A percentile compares a stretch with the other conserved stretches of the same genome.
phyloP scores from a whole-genome alignment of 306 rosid genomes.

The Chamaecrista fasciculata region DNA sequence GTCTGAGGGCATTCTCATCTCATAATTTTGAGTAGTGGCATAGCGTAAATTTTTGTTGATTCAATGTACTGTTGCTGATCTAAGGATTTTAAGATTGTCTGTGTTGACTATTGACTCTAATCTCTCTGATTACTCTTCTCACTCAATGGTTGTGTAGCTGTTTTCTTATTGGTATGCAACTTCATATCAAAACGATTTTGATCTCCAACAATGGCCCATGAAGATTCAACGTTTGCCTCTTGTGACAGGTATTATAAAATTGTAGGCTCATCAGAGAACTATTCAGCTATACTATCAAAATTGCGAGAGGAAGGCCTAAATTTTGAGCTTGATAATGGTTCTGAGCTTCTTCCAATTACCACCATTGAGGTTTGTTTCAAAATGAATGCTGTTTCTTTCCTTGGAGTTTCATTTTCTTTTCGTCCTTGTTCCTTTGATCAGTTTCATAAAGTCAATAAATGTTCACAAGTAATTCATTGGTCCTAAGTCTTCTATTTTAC shows the following conservation, averaged over 20 bases:
- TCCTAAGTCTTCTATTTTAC: too few relatives aligned
- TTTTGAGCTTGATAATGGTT: slow-evolving; percentile 89
- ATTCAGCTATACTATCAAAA: slow-evolving; percentile 56
- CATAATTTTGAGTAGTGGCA: not conserved
- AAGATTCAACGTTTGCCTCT: slow-evolving; percentile 32
- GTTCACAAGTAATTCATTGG: slow-evolving; percentile 1
- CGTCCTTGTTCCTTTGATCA: slow-evolving; percentile 20
- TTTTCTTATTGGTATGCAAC: slow-evolving; percentile 25
- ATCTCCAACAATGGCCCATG: slow-evolving; percentile 5
- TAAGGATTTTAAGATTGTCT: not conserved
- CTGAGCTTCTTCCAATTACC: slow-evolving; percentile 78
- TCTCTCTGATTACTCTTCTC: slow-evolving; percentile 1
- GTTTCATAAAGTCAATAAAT: slow-evolving; percentile 8
- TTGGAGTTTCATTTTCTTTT: slow-evolving; percentile 23
- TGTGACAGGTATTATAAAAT: slow-evolving; percentile 74
- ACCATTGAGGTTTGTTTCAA: slow-evolving; percentile 61
- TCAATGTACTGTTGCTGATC: not conserved
- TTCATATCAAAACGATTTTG: slow-evolving; percentile 14
- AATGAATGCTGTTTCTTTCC: slow-evolving; percentile 11
- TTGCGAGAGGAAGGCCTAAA: slow-evolving; percentile 73
- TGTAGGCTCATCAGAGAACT: slow-evolving; percentile 79
- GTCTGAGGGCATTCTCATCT: slow-evolving; percentile 22
- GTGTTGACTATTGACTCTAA: slow-evolving; percentile 19
- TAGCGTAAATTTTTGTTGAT: slow-evolving; percentile 1
- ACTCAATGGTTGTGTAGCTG: slow-evolving; percentile 1